Evolutionary conservation across 2,329 filamentous ascomycete genomes (phyloP).

Genomic region (Pseudocercospora fijiensis): DNA sequence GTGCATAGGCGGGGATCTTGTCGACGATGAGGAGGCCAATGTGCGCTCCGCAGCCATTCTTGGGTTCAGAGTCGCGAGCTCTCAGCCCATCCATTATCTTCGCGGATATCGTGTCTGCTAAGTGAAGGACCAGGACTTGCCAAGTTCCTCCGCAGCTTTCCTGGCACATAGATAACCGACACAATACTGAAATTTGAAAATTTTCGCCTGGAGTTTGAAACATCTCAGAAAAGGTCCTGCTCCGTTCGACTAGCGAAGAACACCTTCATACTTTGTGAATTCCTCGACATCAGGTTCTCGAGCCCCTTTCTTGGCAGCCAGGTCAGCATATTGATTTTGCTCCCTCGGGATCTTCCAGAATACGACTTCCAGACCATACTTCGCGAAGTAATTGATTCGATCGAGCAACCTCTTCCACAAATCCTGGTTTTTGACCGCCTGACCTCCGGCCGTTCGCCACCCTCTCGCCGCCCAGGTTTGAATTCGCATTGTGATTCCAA

Average conservation of each 20-base stretch:
- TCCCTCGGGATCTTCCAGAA: slow-evolving; percentile 12
- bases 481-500: slow-evolving; percentile 9
- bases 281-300: neutral
- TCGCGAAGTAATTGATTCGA: slow-evolving; percentile 6
- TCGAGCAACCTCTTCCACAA: slow-evolving; percentile 5
- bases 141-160: no score
- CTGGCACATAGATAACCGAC: no score
- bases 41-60: no score
- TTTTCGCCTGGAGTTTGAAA: no score
- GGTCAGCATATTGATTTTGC: slow-evolving; percentile 1
- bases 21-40: no score
- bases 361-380: slow-evolving; percentile 2
- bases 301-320: slow-evolving; percentile 1
- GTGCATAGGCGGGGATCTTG: no score
- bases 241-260: neutral
- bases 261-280: neutral
- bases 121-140: no score
- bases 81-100: no score
- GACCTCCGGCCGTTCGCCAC: neutral
- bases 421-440: slow-evolving; percentile 3
- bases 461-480: slow-evolving; percentile 3
- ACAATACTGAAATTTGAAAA: no score
- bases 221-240: no score
- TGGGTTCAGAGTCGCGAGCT: no score
- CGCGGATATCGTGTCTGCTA: no score